Evolutionary conservation across 768 basidiomycete genomes (phyloP).

Genomic region (Pleurotus citrinopileatus): DNA sequence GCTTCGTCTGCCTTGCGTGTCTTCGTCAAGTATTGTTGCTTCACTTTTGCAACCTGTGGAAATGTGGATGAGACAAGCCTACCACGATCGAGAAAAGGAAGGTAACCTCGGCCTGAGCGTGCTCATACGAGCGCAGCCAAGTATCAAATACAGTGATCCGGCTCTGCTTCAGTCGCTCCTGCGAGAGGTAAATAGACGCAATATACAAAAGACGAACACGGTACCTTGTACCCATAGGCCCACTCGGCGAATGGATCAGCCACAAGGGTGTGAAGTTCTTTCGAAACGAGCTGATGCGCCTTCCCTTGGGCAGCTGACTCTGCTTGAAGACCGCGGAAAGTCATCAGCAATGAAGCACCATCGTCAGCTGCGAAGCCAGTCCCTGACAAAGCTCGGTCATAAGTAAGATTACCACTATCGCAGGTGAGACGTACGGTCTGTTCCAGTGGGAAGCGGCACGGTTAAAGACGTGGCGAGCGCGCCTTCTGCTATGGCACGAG

Average conservation of each 20-base stretch:
- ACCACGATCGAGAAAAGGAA: not conserved
- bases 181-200: constrained; percentile 11
- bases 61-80: not conserved
- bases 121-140: constrained; percentile 71
- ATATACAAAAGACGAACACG: constrained; percentile 15
- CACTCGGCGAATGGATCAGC: constrained; percentile 80
- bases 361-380: constrained; percentile 77
- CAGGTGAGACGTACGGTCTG: constrained; percentile 38
- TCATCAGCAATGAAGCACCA: constrained; percentile 76
- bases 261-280: constrained; percentile 73
- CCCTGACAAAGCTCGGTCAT: constrained; percentile 31
- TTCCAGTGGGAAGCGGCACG: constrained; percentile 44
- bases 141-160: constrained; percentile 57
- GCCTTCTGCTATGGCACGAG: constrained; percentile 68
- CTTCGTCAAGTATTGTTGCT: constrained; percentile 74
- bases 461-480: constrained; percentile 60
- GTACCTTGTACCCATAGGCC: constrained; percentile 72
- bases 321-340: constrained; percentile 76
- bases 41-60: constrained; percentile 59
- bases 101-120: constrained; percentile 48
- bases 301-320: constrained; percentile 74
- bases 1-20: constrained; percentile 85
- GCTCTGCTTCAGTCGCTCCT: constrained; percentile 65
- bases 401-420: constrained; percentile 6
- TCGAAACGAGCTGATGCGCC: constrained; percentile 66